Percentiles rank a stretch among this genome's conserved stretches.
These are phyloP conservation scores for Cinnamomum chago DNA, from an alignment of 164 flowering plant genomes.

Conservation along the genomic window DNA sequence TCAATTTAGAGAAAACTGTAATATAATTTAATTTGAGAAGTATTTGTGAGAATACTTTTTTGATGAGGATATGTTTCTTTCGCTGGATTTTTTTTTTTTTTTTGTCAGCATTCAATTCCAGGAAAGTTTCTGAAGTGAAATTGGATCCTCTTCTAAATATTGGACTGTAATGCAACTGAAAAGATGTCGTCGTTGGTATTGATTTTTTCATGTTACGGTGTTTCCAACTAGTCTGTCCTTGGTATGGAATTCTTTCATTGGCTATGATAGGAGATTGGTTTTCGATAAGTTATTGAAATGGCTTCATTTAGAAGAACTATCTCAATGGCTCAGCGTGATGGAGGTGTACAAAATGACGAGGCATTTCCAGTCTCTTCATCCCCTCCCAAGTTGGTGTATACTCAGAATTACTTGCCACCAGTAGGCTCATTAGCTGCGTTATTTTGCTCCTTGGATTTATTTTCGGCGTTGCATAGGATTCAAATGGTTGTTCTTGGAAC, in stretches of 20 bases:
- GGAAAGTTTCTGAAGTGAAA: too few species aligned
- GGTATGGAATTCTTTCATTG: not conserved
- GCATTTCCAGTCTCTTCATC: slow-evolving; percentile 52
- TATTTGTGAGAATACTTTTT: too few species aligned
- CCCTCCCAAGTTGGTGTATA: slow-evolving; percentile 52
- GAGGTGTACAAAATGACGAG: slow-evolving; percentile 48
- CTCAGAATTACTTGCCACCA: slow-evolving; percentile 34
- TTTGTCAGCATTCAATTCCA: too few species aligned
- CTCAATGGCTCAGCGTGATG: slow-evolving; percentile 67
- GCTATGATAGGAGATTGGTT: not conserved
- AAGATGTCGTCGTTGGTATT: not conserved
- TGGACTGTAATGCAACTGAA: not conserved
- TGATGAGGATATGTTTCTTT: too few species aligned
- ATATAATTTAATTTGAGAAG: too few species aligned
- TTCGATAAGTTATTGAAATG: slow-evolving; percentile 27
- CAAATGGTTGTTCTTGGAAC: slow-evolving; percentile 37
- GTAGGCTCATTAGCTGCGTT: slow-evolving; percentile 35
- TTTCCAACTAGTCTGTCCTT: not conserved
- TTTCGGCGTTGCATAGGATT: slow-evolving; percentile 25
- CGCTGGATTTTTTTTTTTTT: too few species aligned
- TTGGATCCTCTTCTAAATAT: too few species aligned
- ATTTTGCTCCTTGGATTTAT: slow-evolving; percentile 34
- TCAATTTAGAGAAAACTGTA: too few species aligned
- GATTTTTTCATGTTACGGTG: not conserved
- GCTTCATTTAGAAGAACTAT: slow-evolving; percentile 80